Base-by-base conservation (phyloP, 164 flowering plant genomes). In the Litsea cubeba region DNA sequence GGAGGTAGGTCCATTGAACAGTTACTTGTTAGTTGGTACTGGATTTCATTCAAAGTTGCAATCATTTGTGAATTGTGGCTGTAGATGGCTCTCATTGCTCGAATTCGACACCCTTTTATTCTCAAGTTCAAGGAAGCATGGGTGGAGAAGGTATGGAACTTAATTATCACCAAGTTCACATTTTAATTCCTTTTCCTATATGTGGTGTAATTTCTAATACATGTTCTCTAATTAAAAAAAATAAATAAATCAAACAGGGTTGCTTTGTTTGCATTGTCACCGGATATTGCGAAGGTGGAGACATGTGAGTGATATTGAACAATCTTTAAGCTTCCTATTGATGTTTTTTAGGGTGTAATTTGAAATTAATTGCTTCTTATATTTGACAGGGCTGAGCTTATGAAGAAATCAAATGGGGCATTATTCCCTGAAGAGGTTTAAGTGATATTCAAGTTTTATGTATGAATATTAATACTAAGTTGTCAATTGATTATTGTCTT, bases 231-330 rank as follows among this genome's bases (percentile, higher is more conserved):
- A 35, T 35, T 35, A 7, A 35, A 35, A 35, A 35, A 35, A 35
- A 35, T 5, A 63, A 3, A n/a, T n/a, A n/a, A 12, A 17, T 18
- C 58, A 72, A 84, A 84, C 79, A 95, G 99, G 98, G 99, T 68
- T 95, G 99, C 83, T 95, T 92, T 85, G 99, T 95, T 74, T 95
- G 99, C 83, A 95, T 95, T 83, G 96, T 93, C 71, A 95, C 99
- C 7, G 99, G 99, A 65, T 95, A 93, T 79, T 95, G 99, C 70
- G 97, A 95, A 87, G 99, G 99, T 22, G 98, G 99, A 82, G 99
- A 95, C 83, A 92, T 93, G 98, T 95, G 86, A 90, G 97, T 95
- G 28, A 20, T 70, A 22, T 28, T 46, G 51, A n/a, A 63, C 30
- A 20, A 20, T 32, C 28, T 18, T 32, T 15, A 30, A 18, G 32